Conservation (phyloP, 1,284 basidiomycete genomes). For the Malassezia equina region DNA sequence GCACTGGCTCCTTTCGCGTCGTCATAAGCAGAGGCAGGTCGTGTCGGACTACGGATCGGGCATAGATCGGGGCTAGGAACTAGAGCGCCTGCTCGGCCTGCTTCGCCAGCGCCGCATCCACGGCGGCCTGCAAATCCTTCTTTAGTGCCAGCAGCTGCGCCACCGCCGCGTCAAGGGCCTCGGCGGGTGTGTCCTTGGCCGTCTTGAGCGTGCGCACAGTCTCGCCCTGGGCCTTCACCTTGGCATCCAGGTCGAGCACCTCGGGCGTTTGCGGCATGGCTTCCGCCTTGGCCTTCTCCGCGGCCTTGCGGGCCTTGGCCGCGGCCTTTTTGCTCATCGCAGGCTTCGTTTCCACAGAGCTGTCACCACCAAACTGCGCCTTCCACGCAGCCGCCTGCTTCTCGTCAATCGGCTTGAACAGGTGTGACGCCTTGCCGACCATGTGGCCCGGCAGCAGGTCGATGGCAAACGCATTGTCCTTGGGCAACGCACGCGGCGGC, state of each 20-base stretch:
- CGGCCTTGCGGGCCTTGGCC: slow-evolving; percentile 40
- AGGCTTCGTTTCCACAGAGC: slow-evolving; percentile 41
- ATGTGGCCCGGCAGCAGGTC: slow-evolving; percentile 80
- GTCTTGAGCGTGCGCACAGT: slow-evolving; percentile 30
- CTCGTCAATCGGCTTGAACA: slow-evolving; percentile 90
- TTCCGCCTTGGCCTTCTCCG: slow-evolving; percentile 30
- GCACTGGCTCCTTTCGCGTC: slow-evolving; percentile 38
- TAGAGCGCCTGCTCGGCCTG: slow-evolving; percentile 6
- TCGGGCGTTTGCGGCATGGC: slow-evolving; percentile 25
- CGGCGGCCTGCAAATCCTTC: slow-evolving; percentile 4
- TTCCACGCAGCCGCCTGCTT: slow-evolving; percentile 77
- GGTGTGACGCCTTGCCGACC: slow-evolving; percentile 73
- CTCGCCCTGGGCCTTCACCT: slow-evolving; percentile 32
- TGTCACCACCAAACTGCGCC: slow-evolving; percentile 64
- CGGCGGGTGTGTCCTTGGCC: slow-evolving; percentile 3
- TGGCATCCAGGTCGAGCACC: slow-evolving; percentile 24
- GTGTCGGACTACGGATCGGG: not conserved
- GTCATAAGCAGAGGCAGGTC: slow-evolving; percentile 2
- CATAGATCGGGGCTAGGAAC: not conserved
- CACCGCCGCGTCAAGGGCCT: slow-evolving; percentile 17
- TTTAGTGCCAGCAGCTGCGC: slow-evolving; percentile 22
- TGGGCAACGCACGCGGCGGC: slow-evolving; percentile 61
- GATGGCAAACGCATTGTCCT: slow-evolving; percentile 51
- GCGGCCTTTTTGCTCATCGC: slow-evolving; percentile 42
- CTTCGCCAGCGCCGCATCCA: slow-evolving; percentile 11